phyloP scores from a whole-genome alignment of 2,329 filamentous ascomycete species.

The Penicillium decumbens region DNA sequence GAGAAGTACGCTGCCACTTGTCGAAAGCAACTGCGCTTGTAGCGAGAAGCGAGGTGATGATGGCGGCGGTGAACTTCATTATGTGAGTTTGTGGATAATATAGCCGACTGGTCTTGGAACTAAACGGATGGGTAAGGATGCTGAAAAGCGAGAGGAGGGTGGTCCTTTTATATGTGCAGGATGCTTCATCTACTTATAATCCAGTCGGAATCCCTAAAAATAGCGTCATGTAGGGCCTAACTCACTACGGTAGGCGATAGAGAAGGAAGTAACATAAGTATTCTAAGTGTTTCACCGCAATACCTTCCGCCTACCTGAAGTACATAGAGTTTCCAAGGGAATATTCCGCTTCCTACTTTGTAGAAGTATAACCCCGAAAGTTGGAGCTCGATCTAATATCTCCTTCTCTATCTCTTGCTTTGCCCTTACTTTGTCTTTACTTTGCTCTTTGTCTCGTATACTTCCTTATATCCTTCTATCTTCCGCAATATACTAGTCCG shows the following conservation, averaged over 20 bases:
- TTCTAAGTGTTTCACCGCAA: too few relatives aligned
- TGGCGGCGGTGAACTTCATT: slow-evolving; percentile 30
- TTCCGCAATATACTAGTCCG: too few relatives aligned
- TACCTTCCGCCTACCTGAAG: too few relatives aligned
- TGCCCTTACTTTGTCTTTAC: too few relatives aligned
- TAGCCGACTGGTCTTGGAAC: background rate
- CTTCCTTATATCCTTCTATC: too few relatives aligned
- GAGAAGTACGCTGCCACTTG: slow-evolving; percentile 27
- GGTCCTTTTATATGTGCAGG: slow-evolving; percentile 2
- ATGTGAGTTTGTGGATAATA: background rate
- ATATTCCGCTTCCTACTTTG: too few relatives aligned
- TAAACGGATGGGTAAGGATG: background rate
- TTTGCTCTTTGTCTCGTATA: too few relatives aligned
- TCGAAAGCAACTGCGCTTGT: slow-evolving; percentile 29
- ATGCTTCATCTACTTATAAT: background rate
- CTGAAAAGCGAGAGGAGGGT: background rate
- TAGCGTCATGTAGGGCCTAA: slow-evolving; percentile 7
- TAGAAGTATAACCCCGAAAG: too few relatives aligned
- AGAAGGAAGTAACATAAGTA: too few relatives aligned
- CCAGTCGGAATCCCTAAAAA: slow-evolving; percentile 3
- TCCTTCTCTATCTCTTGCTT: too few relatives aligned
- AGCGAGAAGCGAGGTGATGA: slow-evolving; percentile 24
- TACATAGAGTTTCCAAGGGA: too few relatives aligned
- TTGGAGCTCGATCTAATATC: too few relatives aligned
- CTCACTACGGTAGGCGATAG: slow-evolving; percentile 2